Base-by-base conservation (phyloP, 179 eudicot species). In the Drosera spatulata region DNA sequence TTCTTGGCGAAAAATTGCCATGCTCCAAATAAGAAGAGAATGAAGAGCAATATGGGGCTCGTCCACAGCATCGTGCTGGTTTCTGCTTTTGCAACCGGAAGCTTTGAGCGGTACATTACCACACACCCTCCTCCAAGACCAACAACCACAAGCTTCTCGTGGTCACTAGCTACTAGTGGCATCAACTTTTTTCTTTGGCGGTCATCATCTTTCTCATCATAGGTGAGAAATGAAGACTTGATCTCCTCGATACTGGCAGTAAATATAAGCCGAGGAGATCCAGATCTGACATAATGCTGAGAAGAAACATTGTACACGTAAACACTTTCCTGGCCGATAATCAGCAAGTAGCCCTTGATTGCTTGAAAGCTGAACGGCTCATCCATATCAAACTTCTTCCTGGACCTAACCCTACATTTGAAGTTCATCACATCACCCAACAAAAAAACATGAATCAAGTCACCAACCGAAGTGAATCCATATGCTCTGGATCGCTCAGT, bases 1-100 rank as follows among this genome's bases (percentile, higher is more conserved):
- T 93, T 93, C 66, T 85, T 86, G 45, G 94, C 90, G 63, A 93
- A 93, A 67, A 90, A 93, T 42, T 86, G 93, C 90, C 90, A 93
- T 3, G 95, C 97, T 58, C 85, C 99, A 63, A 93, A 84, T 44
- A 93, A 74, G 73, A 93, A 89, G 43, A 89, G 78, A 43, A 93
- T 74, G 70, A 86, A 93, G 61, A 93, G 69, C 59, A 93, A 43
- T 33, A 86, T 79, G 1, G 95, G 99, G 68, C 87, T 90, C 5
- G 91, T 83, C 94, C 95, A 90, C 33, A 81, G 69, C 60, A 90
- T 72, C 2, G 82, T 80, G 60, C 60, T 80, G 41, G 77, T 74
- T 66, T 93, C 99, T 44, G 70, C 82, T 69, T 76, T 82, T 67
- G 62, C 64, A 69, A 75, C 65, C 0, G 99, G 90, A 53, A 93